Percentiles rank a stretch among this genome's conserved stretches.
phyloP scores from a whole-genome alignment of 2,329 filamentous ascomycete species.

The Cephalotrichum gorgonifer region DNA sequence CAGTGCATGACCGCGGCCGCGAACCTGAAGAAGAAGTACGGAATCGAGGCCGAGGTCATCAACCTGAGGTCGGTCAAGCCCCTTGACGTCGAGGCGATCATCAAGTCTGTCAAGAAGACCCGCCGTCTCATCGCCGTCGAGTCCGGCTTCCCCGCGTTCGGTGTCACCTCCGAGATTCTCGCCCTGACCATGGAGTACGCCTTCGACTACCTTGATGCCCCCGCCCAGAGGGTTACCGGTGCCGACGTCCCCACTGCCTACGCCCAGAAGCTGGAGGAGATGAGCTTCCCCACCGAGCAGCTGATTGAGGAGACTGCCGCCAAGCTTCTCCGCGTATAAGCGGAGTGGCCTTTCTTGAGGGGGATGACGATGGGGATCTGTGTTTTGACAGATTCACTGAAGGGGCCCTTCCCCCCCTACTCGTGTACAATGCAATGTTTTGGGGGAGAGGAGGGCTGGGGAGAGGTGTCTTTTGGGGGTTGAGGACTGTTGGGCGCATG shows the following conservation, averaged over 20 bases:
- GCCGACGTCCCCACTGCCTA: slow-evolving; percentile 97
- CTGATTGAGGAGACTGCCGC: slow-evolving; percentile 81
- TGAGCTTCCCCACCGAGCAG: slow-evolving; percentile 86
- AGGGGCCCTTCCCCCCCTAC: too few species aligned
- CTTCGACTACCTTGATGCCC: slow-evolving; percentile 94
- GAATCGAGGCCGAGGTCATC: slow-evolving; percentile 90
- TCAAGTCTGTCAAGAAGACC: slow-evolving; percentile 99
- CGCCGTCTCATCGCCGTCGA: slow-evolving; percentile 84
- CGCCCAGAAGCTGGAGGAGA: slow-evolving; percentile 82
- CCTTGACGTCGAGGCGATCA: slow-evolving; percentile 85
- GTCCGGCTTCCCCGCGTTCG: slow-evolving; percentile 92
- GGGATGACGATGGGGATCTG: background rate
- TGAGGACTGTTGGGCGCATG: background rate
- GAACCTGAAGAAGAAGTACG: slow-evolving; percentile 90
- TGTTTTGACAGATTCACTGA: too few species aligned
- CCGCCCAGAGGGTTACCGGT: slow-evolving; percentile 87
- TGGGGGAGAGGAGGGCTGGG: too few species aligned
- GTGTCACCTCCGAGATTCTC: slow-evolving; percentile 85
- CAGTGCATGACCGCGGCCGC: slow-evolving; percentile 84
- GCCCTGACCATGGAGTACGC: slow-evolving; percentile 94
- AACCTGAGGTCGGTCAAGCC: slow-evolving; percentile 98
- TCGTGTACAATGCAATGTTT: too few species aligned
- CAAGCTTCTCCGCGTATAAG: slow-evolving; percentile 75
- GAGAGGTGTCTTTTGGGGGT: background rate
- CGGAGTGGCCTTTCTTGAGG: background rate